Evolutionary conservation across 805 yeast species (phyloP).

Genomic region (Candida vartiovaarae): DNA sequence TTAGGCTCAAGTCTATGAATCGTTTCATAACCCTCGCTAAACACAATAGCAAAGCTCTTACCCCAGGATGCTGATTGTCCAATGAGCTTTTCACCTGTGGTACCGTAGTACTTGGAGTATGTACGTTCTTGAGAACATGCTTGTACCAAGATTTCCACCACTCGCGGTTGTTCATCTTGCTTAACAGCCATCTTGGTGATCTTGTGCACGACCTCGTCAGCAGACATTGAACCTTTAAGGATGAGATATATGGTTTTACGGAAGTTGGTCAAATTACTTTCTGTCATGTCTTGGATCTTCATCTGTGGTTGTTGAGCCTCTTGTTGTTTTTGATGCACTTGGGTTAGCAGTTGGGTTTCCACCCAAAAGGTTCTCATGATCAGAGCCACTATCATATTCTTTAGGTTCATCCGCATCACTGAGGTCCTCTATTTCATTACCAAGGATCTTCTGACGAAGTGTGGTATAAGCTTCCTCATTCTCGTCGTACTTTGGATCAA

Average conservation of each 20-base stretch:
- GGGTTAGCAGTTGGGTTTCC: constrained; percentile 26
- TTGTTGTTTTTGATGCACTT: constrained; percentile 11
- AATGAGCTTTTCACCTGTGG: constrained; percentile 62
- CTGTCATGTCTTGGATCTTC: constrained; percentile 53
- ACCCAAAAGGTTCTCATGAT: neutral
- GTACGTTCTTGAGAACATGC: constrained; percentile 83
- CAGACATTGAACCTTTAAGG: constrained; percentile 82
- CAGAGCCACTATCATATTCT: constrained; percentile 1
- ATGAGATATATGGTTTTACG: constrained; percentile 77
- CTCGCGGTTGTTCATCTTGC: constrained; percentile 38
- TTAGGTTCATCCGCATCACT: constrained; percentile 25
- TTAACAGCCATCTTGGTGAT: constrained; percentile 45
- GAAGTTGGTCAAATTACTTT: constrained; percentile 50
- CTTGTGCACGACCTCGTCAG: constrained; percentile 91
- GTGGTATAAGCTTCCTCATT: constrained; percentile 42
- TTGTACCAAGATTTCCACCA: constrained; percentile 68
- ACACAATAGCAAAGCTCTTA: constrained; percentile 41
- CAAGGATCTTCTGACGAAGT: constrained; percentile 31
- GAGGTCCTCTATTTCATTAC: constrained; percentile 30
- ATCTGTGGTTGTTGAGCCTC: constrained; percentile 18
- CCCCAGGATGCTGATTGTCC: constrained; percentile 50
- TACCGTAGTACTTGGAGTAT: constrained; percentile 80
- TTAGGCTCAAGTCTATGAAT: constrained; percentile 67
- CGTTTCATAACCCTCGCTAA: constrained; percentile 46
- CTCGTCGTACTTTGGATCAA: constrained; percentile 43